Conservation (phyloP, 768 basidiomycete species). For the Gloeostereum incarnatum region DNA sequence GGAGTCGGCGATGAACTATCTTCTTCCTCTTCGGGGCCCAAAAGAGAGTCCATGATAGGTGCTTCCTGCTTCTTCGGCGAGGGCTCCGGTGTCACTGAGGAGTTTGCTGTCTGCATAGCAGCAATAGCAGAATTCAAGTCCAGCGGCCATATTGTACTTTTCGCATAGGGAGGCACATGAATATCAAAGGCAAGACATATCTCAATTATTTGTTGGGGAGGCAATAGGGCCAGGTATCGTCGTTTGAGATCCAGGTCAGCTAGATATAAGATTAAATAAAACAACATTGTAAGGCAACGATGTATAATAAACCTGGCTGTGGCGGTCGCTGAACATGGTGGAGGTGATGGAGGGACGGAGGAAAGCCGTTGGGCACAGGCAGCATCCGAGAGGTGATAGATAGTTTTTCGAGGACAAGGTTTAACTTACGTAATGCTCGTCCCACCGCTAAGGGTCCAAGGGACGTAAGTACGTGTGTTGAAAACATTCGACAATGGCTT, state of each 20-base stretch:
- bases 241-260: constrained; percentile 56
- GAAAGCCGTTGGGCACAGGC: too few species aligned
- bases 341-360: background rate
- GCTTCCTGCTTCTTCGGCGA: constrained; percentile 6
- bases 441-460: too few species aligned
- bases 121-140: constrained; percentile 61
- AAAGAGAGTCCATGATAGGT: constrained; percentile 18
- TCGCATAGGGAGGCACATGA: constrained; percentile 56
- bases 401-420: too few species aligned
- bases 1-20: constrained; percentile 8
- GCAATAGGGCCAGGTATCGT: constrained; percentile 60
- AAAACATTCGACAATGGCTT: too few species aligned
- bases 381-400: too few species aligned
- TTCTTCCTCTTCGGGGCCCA: constrained; percentile 4
- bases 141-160: constrained; percentile 61
- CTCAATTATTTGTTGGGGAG: constrained; percentile 67
- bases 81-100: constrained; percentile 11
- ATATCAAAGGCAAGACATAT: constrained; percentile 67
- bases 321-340: constrained; percentile 1
- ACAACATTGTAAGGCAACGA: background rate
- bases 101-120: constrained; percentile 28
- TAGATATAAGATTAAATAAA: background rate
- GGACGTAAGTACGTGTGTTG: too few species aligned
- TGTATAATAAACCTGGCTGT: constrained; percentile 1
- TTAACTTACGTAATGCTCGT: too few species aligned